Base-by-base conservation (phyloP, 495 filamentous ascomycete species). In the Xylaria cubensis region DNA sequence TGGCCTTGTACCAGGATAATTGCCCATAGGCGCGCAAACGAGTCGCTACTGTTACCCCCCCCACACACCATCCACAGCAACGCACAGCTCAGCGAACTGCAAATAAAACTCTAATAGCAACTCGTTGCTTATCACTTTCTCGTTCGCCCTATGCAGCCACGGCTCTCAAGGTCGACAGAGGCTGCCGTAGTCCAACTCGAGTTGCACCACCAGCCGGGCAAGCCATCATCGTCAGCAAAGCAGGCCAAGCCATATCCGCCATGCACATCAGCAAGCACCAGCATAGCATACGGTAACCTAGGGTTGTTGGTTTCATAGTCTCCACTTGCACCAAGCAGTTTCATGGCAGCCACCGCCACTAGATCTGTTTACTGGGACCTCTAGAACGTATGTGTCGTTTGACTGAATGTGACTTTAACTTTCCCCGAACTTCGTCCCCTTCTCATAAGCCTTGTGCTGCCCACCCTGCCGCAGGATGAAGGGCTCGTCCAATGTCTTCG, bases 281-380 rank as follows among this genome's bases (percentile, higher is more conserved):
- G 70, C 63, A 67, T 73, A 69, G 70, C 66, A 76, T 65, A 67
- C 51, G 61, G 61, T 44, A 64, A 29, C 61, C 61, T 76, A 76
- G 73, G 72, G 74, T 73, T 72, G 63, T 76, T 67, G 74, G 77
- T 77, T 76, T 79, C 75, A 75, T 74, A 32, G 69, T 72, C 73
- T 56, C 76, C 76, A 78, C 76, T 76, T 65, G 7, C 36, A 64
- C 65, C 53, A 72, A 72, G 65, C 65, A 71, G 66, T 74, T 74
- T 74, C 72, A 72, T 75, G 71, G 55, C 72, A 68, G 77, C 77
- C 76, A 76, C 76, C 77, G 77, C 76, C 77, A 78, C 77, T 73
- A 67, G 75, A 75, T 73, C 73, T 75, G 66, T 78, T 74, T 65
- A 76, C 64, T 73, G 65, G 65, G 69, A 70, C 71, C 75, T 76